These are phyloP conservation scores for Rosa chinensis DNA, from an alignment of 306 rosid genomes.

Conservation along the genomic window DNA sequence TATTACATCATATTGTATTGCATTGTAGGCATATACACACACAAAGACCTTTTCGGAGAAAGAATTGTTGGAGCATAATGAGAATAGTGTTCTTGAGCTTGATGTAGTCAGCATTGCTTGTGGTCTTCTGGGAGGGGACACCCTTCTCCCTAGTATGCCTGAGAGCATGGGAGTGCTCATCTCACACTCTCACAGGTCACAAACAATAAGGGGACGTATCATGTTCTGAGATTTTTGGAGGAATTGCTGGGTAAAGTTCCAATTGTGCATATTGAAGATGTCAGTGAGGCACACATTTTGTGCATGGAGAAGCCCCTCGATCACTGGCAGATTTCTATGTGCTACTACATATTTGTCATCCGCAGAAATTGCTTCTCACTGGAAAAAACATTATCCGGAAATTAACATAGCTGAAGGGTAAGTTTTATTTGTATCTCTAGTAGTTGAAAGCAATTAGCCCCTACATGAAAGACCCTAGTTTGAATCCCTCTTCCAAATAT, in stretches of 20 bases:
- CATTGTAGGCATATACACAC: slow-evolving; percentile 10
- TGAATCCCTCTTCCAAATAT: too few species aligned
- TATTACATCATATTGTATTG: background rate
- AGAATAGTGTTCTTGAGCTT: background rate
- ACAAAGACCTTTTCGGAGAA: slow-evolving; percentile 24
- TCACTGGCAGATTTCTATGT: slow-evolving; percentile 23
- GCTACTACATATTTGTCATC: slow-evolving; percentile 5
- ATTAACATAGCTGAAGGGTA: slow-evolving; percentile 13
- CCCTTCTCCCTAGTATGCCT: slow-evolving; percentile 6
- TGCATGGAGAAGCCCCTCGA: slow-evolving; percentile 35
- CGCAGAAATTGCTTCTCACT: slow-evolving; percentile 13
- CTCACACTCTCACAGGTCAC: slow-evolving; percentile 14
- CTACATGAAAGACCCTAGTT: too few species aligned
- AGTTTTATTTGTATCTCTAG: background rate
- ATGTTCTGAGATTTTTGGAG: slow-evolving; percentile 28
- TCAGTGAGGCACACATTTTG: slow-evolving; percentile 46
- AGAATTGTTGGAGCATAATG: background rate
- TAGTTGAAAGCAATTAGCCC: too few species aligned
- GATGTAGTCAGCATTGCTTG: slow-evolving; percentile 27
- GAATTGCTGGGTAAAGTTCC: slow-evolving; percentile 40
- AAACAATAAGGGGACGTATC: background rate
- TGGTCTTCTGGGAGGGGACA: slow-evolving; percentile 30
- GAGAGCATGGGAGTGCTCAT: background rate
- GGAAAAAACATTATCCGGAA: background rate
- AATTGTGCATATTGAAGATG: slow-evolving; percentile 46